A percentile compares a stretch with the other conserved stretches of the same genome.
Evolutionary conservation across 2,329 filamentous ascomycete species (phyloP).

Genomic region (Pseudogymnoascus sp.): DNA sequence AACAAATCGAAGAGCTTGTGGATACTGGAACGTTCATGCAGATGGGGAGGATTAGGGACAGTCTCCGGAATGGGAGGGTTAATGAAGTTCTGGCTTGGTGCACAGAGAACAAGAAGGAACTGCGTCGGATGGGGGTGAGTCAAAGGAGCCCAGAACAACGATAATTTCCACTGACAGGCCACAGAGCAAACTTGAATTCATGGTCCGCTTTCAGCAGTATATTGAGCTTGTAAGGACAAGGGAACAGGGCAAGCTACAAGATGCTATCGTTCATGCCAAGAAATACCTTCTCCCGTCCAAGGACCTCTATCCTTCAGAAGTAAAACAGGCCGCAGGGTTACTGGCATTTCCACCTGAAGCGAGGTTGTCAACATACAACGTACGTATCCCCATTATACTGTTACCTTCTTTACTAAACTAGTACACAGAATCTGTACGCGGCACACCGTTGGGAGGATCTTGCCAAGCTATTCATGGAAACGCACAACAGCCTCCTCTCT

Average conservation of each 20-base stretch:
- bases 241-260: conserved; percentile 56
- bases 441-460: conserved; percentile 66
- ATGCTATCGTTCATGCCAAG: conserved; percentile 75
- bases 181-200: conserved; percentile 80
- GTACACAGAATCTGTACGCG: conserved; percentile 61
- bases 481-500: conserved; percentile 78
- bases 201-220: conserved; percentile 88
- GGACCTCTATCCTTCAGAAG: conserved; percentile 59
- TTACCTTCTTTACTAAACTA: neutral
- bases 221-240: conserved; percentile 77
- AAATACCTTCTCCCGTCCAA: conserved; percentile 70
- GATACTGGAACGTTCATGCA: conserved; percentile 83
- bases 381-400: neutral
- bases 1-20: conserved; percentile 71
- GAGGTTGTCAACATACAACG: conserved; percentile 48
- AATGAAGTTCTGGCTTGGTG: conserved; percentile 84
- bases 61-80: conserved; percentile 63
- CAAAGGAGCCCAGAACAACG: neutral
- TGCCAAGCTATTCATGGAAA: conserved; percentile 71
- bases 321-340: conserved; percentile 69
- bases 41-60: conserved; percentile 70
- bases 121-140: conserved; percentile 76
- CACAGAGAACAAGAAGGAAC: conserved; percentile 81
- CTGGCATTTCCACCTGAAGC: conserved; percentile 64
- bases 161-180: neutral